Base-by-base conservation (phyloP, 106 monocot species). In the Dendrobium officinale region DNA sequence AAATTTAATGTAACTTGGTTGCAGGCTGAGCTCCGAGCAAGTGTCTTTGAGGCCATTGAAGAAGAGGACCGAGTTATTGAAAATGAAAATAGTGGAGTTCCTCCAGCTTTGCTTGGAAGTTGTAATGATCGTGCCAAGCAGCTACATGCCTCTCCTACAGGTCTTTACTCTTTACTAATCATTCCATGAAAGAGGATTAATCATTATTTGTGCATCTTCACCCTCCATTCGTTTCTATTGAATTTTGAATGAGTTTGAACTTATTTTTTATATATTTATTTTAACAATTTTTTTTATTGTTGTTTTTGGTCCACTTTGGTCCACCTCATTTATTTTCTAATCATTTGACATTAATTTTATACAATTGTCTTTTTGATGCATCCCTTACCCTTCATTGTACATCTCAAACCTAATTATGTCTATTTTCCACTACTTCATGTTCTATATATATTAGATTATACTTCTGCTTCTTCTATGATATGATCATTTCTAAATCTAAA, bases 11-110 rank as follows among this genome's bases (percentile, higher is more conserved):
- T 10, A 56, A n/a, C 70, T 9, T 73, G 18, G 2, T 78, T 79
- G 4, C 79, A 97, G 97, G 97, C 97, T 79, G 97, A 97, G 85
- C 87, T 97, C 19, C 85, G 97, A 77, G 92, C 97, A 83, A 97
- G 92, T 85, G 94, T 97, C 10, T 97, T 97, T 85, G 97, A 97
- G 81, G 97, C 97, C 55, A 97, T 97, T 73, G 97, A 97, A 85
- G 97, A 97, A 72, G 97, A 97, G 82, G 97, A 97, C 78, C 86
- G 82, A 33, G 92, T 82, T 44, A 26, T 85, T 75, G 90, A 97
- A 87, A 92, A 92, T 80, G 97, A 97, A 55, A 92, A 96, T 27
- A 76, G 11, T 19, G 87, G 77, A 18, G 77, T 85, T 29, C 84
- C 88, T 89, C 94, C 94, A 80, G 97, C 97, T 20, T 86, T 97